Evolutionary conservation across 2,329 filamentous ascomycete genomes (phyloP).

Genomic region (Madurella mycetomatis): DNA sequence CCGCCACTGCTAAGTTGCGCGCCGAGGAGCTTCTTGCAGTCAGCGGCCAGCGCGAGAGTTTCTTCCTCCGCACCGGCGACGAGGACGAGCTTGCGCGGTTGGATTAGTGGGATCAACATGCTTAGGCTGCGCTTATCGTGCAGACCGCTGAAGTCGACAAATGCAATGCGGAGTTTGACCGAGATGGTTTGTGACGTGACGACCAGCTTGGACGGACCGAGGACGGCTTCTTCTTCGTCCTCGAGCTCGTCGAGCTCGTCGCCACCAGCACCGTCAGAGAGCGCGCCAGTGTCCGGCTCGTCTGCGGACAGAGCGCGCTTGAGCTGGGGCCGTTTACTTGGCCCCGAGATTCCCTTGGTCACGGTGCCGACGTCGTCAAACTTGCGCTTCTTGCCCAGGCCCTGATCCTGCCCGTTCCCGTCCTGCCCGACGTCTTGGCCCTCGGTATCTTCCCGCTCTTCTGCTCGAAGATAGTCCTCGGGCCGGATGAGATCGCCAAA

Average conservation of each 20-base stretch:
- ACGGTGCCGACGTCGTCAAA: slow-evolving; percentile 68
- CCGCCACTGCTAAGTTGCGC: slow-evolving; percentile 41
- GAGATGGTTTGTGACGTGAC: slow-evolving; percentile 59
- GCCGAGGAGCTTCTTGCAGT: slow-evolving; percentile 68
- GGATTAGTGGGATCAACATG: slow-evolving; percentile 91
- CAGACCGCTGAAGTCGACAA: slow-evolving; percentile 85
- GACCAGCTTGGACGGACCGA: slow-evolving; percentile 71
- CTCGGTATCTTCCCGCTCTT: slow-evolving; percentile 76
- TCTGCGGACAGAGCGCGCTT: slow-evolving; percentile 37
- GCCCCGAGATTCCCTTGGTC: slow-evolving; percentile 39
- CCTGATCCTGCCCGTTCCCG: slow-evolving; percentile 51
- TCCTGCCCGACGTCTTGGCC: slow-evolving; percentile 55
- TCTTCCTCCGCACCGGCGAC: slow-evolving; percentile 76
- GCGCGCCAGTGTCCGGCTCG: slow-evolving; percentile 41
- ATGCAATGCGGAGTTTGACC: slow-evolving; percentile 72
- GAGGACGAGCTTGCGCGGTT: slow-evolving; percentile 91
- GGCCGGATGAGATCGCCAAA: slow-evolving; percentile 92
- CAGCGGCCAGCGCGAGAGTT: slow-evolving; percentile 70
- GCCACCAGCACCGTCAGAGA: slow-evolving; percentile 36
- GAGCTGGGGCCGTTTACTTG: slow-evolving; percentile 58
- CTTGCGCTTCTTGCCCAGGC: slow-evolving; percentile 85
- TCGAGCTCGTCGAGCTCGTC: slow-evolving; percentile 58
- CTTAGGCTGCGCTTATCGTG: slow-evolving; percentile 92
- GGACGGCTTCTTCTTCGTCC: slow-evolving; percentile 48
- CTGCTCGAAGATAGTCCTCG: slow-evolving; percentile 88